Evolutionary conservation across 2,329 filamentous ascomycete species (phyloP).

Genomic region (Daldinia eschscholtzii): DNA sequence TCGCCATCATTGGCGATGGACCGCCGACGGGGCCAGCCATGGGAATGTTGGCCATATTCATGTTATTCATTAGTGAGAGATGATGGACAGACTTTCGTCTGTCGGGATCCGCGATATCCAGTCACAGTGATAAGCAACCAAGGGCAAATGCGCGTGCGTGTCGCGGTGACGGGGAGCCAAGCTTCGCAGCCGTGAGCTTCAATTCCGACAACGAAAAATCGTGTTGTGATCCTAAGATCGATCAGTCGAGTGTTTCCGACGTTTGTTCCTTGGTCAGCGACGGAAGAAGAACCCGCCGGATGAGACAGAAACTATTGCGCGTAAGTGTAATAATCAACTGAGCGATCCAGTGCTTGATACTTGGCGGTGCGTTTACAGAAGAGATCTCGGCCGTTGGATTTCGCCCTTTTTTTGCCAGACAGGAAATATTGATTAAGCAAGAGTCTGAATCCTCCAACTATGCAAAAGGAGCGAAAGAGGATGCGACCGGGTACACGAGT

Average conservation of each 20-base stretch:
- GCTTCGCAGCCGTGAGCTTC: slow-evolving; percentile 13
- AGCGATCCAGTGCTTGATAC: slow-evolving; percentile 14
- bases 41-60: slow-evolving; percentile 77
- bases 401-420: slow-evolving; percentile 25
- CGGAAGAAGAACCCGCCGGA: slow-evolving; percentile 19
- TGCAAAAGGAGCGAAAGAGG: slow-evolving; percentile 37
- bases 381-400: slow-evolving; percentile 21
- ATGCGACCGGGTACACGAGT: slow-evolving; percentile 42
- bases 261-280: slow-evolving; percentile 23
- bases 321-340: slow-evolving; percentile 30
- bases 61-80: slow-evolving; percentile 68
- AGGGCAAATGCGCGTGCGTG: slow-evolving; percentile 46
- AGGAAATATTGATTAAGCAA: slow-evolving; percentile 36
- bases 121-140: slow-evolving; percentile 38
- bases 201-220: slow-evolving; percentile 7
- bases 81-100: slow-evolving; percentile 57
- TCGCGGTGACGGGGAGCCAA: slow-evolving; percentile 30
- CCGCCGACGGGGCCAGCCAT: slow-evolving; percentile 74
- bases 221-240: slow-evolving; percentile 1
- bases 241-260: slow-evolving; percentile 9
- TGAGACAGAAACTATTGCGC: slow-evolving; percentile 24
- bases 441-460: slow-evolving; percentile 36
- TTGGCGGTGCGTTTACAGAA: slow-evolving; percentile 19
- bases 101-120: slow-evolving; percentile 47
- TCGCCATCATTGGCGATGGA: slow-evolving; percentile 76